Conservation (phyloP, 2,329 filamentous ascomycete genomes). For the Acephala macrosclerotiorum region DNA sequence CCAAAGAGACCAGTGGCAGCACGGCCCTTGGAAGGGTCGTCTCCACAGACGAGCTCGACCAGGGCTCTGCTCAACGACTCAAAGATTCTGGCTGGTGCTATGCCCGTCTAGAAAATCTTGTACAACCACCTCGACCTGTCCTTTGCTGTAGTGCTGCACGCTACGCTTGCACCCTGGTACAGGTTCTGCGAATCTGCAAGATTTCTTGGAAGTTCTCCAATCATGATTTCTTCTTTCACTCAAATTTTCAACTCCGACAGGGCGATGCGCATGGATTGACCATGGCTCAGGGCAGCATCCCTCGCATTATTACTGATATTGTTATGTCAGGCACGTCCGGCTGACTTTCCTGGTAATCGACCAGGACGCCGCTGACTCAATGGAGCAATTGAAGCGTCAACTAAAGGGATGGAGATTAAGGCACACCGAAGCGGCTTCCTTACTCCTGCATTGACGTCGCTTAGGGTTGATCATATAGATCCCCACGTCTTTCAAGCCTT, state of each 20-base stretch:
- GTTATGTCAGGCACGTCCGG: slow-evolving; percentile 27
- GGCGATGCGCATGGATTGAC: slow-evolving; percentile 9
- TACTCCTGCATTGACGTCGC: slow-evolving; percentile 12
- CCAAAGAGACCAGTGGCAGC: too few relatives aligned
- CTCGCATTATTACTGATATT: slow-evolving; percentile 26
- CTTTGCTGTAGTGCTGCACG: neutral
- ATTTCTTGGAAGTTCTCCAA: slow-evolving; percentile 8
- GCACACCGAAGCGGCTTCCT: slow-evolving; percentile 15
- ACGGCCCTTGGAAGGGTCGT: too few relatives aligned
- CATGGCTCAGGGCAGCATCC: slow-evolving; percentile 1
- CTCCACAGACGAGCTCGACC: neutral
- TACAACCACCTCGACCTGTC: slow-evolving; percentile 15
- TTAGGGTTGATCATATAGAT: slow-evolving; percentile 9
- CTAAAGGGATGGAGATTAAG: slow-evolving; percentile 28
- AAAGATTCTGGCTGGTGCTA: slow-evolving; percentile 4
- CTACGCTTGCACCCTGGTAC: neutral
- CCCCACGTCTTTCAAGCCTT: slow-evolving; percentile 16
- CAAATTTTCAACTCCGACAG: slow-evolving; percentile 1
- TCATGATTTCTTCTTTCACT: slow-evolving; percentile 11
- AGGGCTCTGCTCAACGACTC: neutral
- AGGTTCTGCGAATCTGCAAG: slow-evolving; percentile 1
- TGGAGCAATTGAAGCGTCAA: neutral
- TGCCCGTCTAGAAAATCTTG: slow-evolving; percentile 12
- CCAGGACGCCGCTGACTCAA: slow-evolving; percentile 31
- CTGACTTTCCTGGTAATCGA: slow-evolving; percentile 8